These are phyloP conservation scores for Penicillium sp. DNA, from an alignment of 2,329 filamentous ascomycete genomes.

Conservation along the genomic window DNA sequence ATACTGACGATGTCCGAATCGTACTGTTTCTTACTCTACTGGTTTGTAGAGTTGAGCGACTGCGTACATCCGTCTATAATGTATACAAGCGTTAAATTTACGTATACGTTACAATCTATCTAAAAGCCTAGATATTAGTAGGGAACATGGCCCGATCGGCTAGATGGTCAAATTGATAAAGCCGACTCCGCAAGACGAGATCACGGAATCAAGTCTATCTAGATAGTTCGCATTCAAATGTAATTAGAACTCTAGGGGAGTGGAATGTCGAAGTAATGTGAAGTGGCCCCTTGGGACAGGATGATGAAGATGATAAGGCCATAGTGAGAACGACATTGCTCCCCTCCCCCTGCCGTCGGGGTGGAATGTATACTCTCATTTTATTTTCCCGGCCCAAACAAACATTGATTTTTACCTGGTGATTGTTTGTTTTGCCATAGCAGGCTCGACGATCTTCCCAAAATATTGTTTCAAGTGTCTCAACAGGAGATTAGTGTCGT, in stretches of 20 bases:
- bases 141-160: not conserved
- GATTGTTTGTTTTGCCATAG: not conserved
- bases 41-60: no score
- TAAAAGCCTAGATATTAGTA: not conserved
- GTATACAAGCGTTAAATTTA: no score
- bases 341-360: constrained; percentile 4
- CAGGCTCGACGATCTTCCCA: not conserved
- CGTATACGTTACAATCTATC: not conserved
- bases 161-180: not conserved
- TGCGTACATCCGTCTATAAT: not conserved
- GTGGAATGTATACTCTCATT: constrained; percentile 8
- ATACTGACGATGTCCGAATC: not conserved
- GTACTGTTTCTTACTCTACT: no score
- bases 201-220: not conserved
- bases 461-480: not conserved
- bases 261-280: constrained; percentile 15
- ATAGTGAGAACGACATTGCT: constrained; percentile 4
- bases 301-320: not conserved
- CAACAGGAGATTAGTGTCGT: not conserved
- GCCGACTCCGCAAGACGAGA: not conserved
- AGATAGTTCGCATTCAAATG: constrained; percentile 2
- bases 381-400: constrained; percentile 2
- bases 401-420: not conserved
- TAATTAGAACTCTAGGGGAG: constrained; percentile 11
- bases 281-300: not conserved